A percentile compares a stretch with the other conserved stretches of the same genome.
These are phyloP conservation scores for Flaveria linearis DNA, from an alignment of 129 eudicot species.

Conservation along the genomic window DNA sequence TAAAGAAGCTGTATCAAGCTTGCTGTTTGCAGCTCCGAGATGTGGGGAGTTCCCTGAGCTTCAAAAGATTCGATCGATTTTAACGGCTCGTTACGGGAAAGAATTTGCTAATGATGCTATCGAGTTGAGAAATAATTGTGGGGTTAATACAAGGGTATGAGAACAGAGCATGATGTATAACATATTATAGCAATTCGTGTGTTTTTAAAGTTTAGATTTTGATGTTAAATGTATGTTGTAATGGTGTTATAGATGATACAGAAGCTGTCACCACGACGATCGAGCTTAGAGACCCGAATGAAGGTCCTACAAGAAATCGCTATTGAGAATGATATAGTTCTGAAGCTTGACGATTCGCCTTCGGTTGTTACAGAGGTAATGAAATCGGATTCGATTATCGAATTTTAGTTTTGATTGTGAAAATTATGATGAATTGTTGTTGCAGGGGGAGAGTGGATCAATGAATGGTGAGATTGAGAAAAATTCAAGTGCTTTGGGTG, in stretches of 20 bases:
- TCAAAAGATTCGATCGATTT: slow-evolving; percentile 63
- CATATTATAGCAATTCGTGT: neutral
- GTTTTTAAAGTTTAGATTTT: neutral
- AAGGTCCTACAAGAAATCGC: slow-evolving; percentile 73
- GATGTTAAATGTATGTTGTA: neutral
- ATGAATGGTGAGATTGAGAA: slow-evolving; percentile 7
- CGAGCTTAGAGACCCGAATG: slow-evolving; percentile 60
- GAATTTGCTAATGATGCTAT: slow-evolving; percentile 66
- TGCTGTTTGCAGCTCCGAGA: slow-evolving; percentile 77
- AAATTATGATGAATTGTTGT: slow-evolving; percentile 15
- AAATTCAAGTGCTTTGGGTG: neutral
- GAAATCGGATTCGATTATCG: neutral
- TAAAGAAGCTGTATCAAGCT: slow-evolving; percentile 68
- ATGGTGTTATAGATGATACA: slow-evolving; percentile 57
- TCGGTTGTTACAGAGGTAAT: slow-evolving; percentile 19
- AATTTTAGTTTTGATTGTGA: neutral
- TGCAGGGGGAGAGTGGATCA: slow-evolving; percentile 22
- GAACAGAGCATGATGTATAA: neutral
- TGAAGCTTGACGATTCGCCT: slow-evolving; percentile 48
- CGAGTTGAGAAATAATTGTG: slow-evolving; percentile 72
- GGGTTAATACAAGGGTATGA: slow-evolving; percentile 62
- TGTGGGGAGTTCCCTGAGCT: slow-evolving; percentile 95
- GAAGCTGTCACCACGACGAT: slow-evolving; percentile 61
- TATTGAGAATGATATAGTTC: slow-evolving; percentile 49
- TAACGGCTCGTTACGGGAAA: slow-evolving; percentile 66